Percentiles rank a stretch among this genome's conserved stretches.
Conservation (phyloP, 1,139 yeast genomes). For the Zygosaccharomyces sapae region DNA sequence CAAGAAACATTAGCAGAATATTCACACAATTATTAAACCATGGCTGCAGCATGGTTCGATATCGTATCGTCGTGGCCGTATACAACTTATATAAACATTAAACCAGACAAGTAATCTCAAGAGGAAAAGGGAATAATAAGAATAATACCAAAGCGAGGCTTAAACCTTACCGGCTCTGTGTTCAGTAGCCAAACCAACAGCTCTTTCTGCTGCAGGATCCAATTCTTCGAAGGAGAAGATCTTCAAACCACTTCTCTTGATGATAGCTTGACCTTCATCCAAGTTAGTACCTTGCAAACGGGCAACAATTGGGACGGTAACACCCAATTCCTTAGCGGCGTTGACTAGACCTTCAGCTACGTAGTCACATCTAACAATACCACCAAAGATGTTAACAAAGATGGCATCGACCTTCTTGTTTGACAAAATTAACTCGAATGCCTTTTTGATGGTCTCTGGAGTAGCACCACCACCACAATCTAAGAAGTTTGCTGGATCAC, state of each 20-base stretch:
- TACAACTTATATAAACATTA: neutral
- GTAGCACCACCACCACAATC: constrained; percentile 99
- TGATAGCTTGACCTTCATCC: constrained; percentile 82
- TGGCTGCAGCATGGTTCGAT: neutral
- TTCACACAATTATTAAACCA: neutral
- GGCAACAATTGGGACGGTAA: constrained; percentile 91
- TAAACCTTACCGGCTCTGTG: constrained; percentile 3
- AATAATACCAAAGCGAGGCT: neutral
- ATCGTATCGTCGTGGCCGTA: neutral
- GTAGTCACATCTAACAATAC: constrained; percentile 98
- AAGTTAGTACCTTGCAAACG: constrained; percentile 98
- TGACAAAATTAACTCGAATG: constrained; percentile 86
- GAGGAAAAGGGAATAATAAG: neutral
- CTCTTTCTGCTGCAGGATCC: constrained; percentile 97
- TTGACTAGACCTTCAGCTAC: constrained; percentile 96
- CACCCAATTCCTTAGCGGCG: constrained; percentile 84
- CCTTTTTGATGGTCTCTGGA: constrained; percentile 95
- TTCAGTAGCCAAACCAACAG: constrained; percentile 61
- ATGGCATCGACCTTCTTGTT: constrained; percentile 91
- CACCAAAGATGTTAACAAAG: constrained; percentile 97
- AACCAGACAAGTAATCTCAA: neutral
- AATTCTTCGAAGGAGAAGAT: constrained; percentile 87
- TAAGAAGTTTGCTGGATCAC: constrained; percentile 97
- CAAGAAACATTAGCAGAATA: neutral
- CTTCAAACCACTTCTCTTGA: constrained; percentile 85